Conservation (phyloP, 805 yeast genomes). For the Zygotorulaspora florentina region DNA sequence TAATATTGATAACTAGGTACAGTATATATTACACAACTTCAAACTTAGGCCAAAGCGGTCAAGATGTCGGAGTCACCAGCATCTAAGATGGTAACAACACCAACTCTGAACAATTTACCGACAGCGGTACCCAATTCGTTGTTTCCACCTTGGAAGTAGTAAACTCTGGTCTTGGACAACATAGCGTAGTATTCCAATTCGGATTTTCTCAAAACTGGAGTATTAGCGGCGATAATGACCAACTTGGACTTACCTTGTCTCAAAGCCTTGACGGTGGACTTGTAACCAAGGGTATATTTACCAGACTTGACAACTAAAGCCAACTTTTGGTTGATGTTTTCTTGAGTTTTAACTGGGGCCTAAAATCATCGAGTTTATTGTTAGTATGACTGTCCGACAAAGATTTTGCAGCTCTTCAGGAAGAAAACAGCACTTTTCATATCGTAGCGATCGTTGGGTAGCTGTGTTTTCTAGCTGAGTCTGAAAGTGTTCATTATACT, state of each 20-base stretch:
- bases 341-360: slow-evolving; percentile 94
- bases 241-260: slow-evolving; percentile 99
- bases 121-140: slow-evolving; percentile 99
- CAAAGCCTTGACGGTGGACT: slow-evolving; percentile 95
- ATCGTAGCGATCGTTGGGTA: not conserved
- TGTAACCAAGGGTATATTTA: slow-evolving; percentile 99
- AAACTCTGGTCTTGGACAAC: slow-evolving; percentile 93
- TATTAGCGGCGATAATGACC: slow-evolving; percentile 96
- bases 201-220: slow-evolving; percentile 99
- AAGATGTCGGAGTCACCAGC: slow-evolving; percentile 99
- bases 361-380: slow-evolving; percentile 30
- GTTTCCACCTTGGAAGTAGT: slow-evolving; percentile 99
- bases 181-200: slow-evolving; percentile 99
- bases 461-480: slow-evolving; percentile 2
- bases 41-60: slow-evolving; percentile 47
- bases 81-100: slow-evolving; percentile 91
- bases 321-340: slow-evolving; percentile 95
- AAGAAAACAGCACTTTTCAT: not conserved
- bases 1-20: not conserved
- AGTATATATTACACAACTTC: slow-evolving; percentile 1
- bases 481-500: slow-evolving; percentile 43
- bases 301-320: slow-evolving; percentile 98
- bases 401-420: slow-evolving; percentile 5
- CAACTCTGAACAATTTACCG: slow-evolving; percentile 99
- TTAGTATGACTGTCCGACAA: slow-evolving; percentile 10